phyloP scores from a whole-genome alignment of 2,329 filamentous ascomycete species.

The Chaetomium sp. region DNA sequence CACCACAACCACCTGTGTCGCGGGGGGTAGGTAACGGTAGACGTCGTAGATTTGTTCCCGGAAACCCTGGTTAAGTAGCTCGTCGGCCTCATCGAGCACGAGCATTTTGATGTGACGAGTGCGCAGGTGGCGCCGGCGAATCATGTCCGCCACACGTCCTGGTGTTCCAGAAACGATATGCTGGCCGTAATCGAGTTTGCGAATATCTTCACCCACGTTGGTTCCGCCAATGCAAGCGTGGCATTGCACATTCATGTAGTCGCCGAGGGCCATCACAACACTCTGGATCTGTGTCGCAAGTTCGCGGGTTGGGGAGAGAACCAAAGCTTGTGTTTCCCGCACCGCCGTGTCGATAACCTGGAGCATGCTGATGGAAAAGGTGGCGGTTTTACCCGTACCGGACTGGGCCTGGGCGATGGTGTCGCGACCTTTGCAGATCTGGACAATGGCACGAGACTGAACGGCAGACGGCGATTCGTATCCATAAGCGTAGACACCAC shows the following conservation, averaged over 20 bases:
- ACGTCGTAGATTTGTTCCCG: constrained; percentile 99
- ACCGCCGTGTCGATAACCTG: constrained; percentile 93
- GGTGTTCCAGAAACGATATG: constrained; percentile 97
- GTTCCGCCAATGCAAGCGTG: constrained; percentile 98
- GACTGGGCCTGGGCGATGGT: constrained; percentile 98
- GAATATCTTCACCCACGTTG: constrained; percentile 95
- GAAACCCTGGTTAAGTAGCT: constrained; percentile 83
- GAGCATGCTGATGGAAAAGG: constrained; percentile 92
- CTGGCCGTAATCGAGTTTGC: constrained; percentile 94
- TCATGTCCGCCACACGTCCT: constrained; percentile 75
- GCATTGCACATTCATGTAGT: constrained; percentile 99
- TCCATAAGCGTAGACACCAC: constrained; percentile 96
- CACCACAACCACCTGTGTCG: constrained; percentile 97
- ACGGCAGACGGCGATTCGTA: constrained; percentile 98
- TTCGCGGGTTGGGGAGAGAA: constrained; percentile 93
- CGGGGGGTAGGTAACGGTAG: constrained; percentile 91
- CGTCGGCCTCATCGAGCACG: constrained; percentile 55
- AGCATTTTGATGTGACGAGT: constrained; percentile 60
- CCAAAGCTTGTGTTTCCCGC: constrained; percentile 87
- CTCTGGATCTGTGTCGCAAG: constrained; percentile 97
- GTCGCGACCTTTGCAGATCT: constrained; percentile 97
- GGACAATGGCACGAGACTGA: constrained; percentile 95
- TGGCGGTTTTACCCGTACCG: constrained; percentile 93
- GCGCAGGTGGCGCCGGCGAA: constrained; percentile 49
- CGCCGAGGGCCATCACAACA: constrained; percentile 97